phyloP scores from a whole-genome alignment of 2,329 filamentous ascomycete species.

The Arthrobotrys entomopaga region DNA sequence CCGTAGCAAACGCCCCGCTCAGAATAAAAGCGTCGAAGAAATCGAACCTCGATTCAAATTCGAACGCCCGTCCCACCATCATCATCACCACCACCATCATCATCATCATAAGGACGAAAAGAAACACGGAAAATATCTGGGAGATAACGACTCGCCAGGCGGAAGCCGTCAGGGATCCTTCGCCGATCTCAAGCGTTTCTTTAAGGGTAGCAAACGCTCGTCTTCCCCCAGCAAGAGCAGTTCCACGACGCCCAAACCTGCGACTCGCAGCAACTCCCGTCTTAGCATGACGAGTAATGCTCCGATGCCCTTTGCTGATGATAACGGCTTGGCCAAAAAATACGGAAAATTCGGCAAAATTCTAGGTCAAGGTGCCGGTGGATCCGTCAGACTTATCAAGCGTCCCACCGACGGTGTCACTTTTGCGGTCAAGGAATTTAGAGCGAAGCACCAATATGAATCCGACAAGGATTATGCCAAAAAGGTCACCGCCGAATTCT shows the following conservation, averaged over 20 bases:
- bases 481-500: constrained; percentile 98
- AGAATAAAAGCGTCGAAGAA: constrained; percentile 70
- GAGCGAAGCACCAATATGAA: constrained; percentile 90
- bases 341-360: constrained; percentile 97
- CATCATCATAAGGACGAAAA: constrained; percentile 64
- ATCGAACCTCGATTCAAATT: constrained; percentile 89
- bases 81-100: constrained; percentile 63
- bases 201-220: constrained; percentile 79
- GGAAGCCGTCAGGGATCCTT: constrained; percentile 78
- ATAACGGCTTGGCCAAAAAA: constrained; percentile 87
- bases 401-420: constrained; percentile 89
- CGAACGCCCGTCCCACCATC: constrained; percentile 70
- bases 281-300: constrained; percentile 64
- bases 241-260: constrained; percentile 66
- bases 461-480: constrained; percentile 96
- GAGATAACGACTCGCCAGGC: constrained; percentile 64
- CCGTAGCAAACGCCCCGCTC: constrained; percentile 78
- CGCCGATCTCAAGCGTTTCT: constrained; percentile 95
- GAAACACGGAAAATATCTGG: constrained; percentile 66
- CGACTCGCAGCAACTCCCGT: constrained; percentile 65
- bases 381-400: constrained; percentile 93
- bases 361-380: constrained; percentile 90
- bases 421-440: constrained; percentile 97
- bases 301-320: constrained; percentile 85
- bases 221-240: constrained; percentile 68